A percentile compares a stretch with the other conserved stretches of the same genome.
These are phyloP conservation scores for Meira nashicola DNA, from an alignment of 1,284 basidiomycete genomes.

Conservation along the genomic window DNA sequence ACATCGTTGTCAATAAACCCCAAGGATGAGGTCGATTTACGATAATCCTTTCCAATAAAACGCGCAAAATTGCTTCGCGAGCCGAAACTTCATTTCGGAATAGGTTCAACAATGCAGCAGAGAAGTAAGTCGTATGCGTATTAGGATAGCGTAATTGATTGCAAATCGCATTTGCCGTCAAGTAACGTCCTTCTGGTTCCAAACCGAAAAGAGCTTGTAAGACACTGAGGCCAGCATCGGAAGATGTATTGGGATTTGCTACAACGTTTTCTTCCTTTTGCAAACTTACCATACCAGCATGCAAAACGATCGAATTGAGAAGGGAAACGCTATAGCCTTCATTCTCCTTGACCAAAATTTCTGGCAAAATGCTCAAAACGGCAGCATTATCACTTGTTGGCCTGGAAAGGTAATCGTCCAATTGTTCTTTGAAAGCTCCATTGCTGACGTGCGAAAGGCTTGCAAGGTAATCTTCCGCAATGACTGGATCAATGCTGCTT, in stretches of 20 bases:
- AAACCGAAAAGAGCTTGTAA: constrained; percentile 70
- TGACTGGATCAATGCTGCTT: constrained; percentile 80
- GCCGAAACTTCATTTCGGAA: constrained; percentile 70
- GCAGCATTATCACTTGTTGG: constrained; percentile 51
- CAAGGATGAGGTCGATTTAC: constrained; percentile 95
- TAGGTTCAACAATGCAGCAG: constrained; percentile 76
- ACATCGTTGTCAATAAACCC: constrained; percentile 88
- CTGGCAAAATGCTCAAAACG: constrained; percentile 75
- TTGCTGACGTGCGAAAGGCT: constrained; percentile 63
- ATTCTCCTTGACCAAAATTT: constrained; percentile 61
- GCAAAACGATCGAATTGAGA: constrained; percentile 90
- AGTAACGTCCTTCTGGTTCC: constrained; percentile 93
- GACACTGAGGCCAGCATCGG: constrained; percentile 74
- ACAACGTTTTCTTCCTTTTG: constrained; percentile 72
- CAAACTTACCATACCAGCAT: constrained; percentile 82
- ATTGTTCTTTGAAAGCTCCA: constrained; percentile 65
- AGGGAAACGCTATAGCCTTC: constrained; percentile 78
- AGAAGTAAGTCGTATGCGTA: constrained; percentile 65
- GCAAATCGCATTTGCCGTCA: constrained; percentile 81
- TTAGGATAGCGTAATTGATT: constrained; percentile 72
- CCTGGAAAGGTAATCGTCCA: constrained; percentile 76
- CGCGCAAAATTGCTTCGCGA: constrained; percentile 83
- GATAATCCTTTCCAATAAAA: constrained; percentile 86
- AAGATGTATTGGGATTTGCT: constrained; percentile 70
- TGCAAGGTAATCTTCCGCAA: constrained; percentile 78